Evolutionary conservation across 1,284 basidiomycete species (phyloP).

Genomic region (Irpex sp.): DNA sequence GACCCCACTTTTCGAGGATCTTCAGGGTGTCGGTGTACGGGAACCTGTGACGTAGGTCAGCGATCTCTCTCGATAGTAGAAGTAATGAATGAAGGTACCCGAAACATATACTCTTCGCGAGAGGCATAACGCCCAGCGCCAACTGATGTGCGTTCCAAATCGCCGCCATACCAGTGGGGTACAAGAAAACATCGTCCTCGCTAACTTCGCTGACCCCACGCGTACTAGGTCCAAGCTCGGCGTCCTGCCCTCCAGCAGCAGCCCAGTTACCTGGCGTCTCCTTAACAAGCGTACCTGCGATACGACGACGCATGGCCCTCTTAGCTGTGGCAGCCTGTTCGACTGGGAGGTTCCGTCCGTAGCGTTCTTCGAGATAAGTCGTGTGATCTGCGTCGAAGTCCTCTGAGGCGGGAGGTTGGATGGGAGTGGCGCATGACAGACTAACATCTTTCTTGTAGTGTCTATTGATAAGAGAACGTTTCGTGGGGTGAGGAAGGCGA

Average conservation of each 20-base stretch:
- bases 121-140: slow-evolving; percentile 43
- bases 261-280: slow-evolving; percentile 42
- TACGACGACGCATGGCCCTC: slow-evolving; percentile 78
- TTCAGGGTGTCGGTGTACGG: slow-evolving; percentile 98
- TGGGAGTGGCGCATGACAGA: slow-evolving; percentile 15
- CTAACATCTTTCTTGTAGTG: slow-evolving; percentile 53
- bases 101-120: slow-evolving; percentile 87
- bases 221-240: slow-evolving; percentile 49
- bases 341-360: slow-evolving; percentile 87
- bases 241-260: slow-evolving; percentile 41
- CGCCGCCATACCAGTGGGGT: slow-evolving; percentile 86
- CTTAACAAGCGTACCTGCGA: slow-evolving; percentile 80
- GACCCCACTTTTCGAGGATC: slow-evolving; percentile 94
- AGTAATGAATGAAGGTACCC: slow-evolving; percentile 52
- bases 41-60: slow-evolving; percentile 53
- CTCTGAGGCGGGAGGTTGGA: slow-evolving; percentile 12
- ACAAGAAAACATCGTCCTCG: slow-evolving; percentile 87
- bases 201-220: slow-evolving; percentile 58
- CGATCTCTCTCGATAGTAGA: background rate
- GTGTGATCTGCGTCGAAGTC: slow-evolving; percentile 45
- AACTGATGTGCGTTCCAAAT: slow-evolving; percentile 90
- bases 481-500: slow-evolving; percentile 26
- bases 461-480: slow-evolving; percentile 39
- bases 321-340: slow-evolving; percentile 76
- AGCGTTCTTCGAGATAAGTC: slow-evolving; percentile 86